Evolutionary conservation across 2,329 filamentous ascomycete species (phyloP), one percentile per base, ranked within the genome.

Genomic region (Diaporthe citrichinensis): DNA sequence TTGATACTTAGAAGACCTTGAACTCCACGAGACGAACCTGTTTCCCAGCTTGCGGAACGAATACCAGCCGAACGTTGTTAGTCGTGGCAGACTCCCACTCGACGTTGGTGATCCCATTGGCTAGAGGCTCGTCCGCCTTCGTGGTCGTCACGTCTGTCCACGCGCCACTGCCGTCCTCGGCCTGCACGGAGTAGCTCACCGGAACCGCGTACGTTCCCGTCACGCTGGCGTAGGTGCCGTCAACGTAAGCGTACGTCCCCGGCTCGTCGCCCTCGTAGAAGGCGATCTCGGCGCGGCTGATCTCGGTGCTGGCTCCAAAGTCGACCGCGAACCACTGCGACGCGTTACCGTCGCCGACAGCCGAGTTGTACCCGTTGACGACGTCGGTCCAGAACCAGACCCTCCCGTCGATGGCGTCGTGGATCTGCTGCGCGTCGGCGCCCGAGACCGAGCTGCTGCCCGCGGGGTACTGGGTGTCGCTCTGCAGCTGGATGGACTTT

Each of bases 361-460:
- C 79, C 1, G 81, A 82, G 71, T 82, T 79, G 82, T 84, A 86
- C 6, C 84, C 84, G 72, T 85, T 84, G 2, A 82, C 80, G 0
- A 84, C 78, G 36, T 85, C 83, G 1, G 81, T 80, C 76, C 82
- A 85, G 79, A 85, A 85, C 82, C 82, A 85, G 23, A 85, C 79
- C 9, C 84, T 80, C 4, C 84, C 84, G 69, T 86, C 84, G 57
- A 85, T 84, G 1, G 83, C 79, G 10, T 83, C 80, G 51, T 85
- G 82, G 0, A 85, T 78, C 31, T 79, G 78, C 14, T 79, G 75
- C 0, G 78, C 72, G 28, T 81, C 77, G 2, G 79, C 79, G 3
- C 75, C 76, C n/a, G 79, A 76, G 14, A 79, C 79, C 0, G 83
- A 84, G 6, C 81, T 81, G 20, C 77, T 82, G 31, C 82, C 84